Conservation (phyloP, 2,329 filamentous ascomycete genomes). For the Aspergillus candidus region DNA sequence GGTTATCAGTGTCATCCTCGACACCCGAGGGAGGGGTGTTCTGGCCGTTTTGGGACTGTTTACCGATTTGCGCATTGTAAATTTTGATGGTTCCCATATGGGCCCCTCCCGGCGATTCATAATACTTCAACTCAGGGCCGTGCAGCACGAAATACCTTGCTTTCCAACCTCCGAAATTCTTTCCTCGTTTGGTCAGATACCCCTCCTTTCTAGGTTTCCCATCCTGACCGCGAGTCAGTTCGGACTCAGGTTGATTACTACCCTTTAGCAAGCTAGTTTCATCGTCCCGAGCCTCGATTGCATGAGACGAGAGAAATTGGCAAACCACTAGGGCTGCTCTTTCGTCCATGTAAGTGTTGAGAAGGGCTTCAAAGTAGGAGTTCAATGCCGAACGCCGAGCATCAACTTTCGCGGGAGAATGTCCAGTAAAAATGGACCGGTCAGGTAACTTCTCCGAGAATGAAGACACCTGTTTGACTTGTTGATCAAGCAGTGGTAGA, state of each 20-base stretch:
- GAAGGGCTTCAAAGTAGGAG: conserved; percentile 73
- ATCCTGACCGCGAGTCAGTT: conserved; percentile 48
- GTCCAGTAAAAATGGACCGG: conserved; percentile 77
- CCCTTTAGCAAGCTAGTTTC: conserved; percentile 46
- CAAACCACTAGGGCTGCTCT: conserved; percentile 74
- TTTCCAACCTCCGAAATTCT: conserved; percentile 99
- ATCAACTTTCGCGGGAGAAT: conserved; percentile 90
- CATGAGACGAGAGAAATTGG: conserved; percentile 70
- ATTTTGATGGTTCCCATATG: conserved; percentile 93
- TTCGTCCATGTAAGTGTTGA: conserved; percentile 77
- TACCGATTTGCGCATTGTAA: conserved; percentile 84
- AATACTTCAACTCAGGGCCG: conserved; percentile 74
- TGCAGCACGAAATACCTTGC: conserved; percentile 67
- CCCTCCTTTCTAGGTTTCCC: conserved; percentile 71
- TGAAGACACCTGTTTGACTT: conserved; percentile 65
- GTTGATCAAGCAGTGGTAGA: conserved; percentile 72
- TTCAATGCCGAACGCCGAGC: conserved; percentile 75
- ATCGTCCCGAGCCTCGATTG: conserved; percentile 50
- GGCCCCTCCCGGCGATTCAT: conserved; percentile 80
- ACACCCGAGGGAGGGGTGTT: conserved; percentile 56
- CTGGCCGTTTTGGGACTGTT: conserved; percentile 63
- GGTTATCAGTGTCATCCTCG: conserved; percentile 77
- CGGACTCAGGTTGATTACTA: conserved; percentile 25
- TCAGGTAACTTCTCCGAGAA: conserved; percentile 78
- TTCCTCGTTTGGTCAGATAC: conserved; percentile 92